Conservation (phyloP, 352 stramenopile genomes). For the Phytopythium cucurbitacearum region DNA sequence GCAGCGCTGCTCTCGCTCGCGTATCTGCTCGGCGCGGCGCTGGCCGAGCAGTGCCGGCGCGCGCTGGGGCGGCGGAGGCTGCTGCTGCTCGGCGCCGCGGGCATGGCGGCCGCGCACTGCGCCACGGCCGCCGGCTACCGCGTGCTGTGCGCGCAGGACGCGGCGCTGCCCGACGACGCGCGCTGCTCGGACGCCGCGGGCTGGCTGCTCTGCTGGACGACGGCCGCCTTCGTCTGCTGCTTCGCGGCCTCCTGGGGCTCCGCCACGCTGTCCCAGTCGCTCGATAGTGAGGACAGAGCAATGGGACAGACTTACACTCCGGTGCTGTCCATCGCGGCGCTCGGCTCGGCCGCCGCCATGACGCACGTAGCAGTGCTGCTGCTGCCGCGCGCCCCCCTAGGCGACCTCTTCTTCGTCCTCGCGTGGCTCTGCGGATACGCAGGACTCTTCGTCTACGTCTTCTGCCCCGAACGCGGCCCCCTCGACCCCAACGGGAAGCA, state of each 20-base stretch:
- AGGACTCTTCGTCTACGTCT: conserved; percentile 29
- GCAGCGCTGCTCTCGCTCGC: conserved; percentile 20
- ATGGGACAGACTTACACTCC: conserved; percentile 28
- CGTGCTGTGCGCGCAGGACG: conserved; percentile 17
- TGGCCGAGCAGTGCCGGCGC: conserved; percentile 18
- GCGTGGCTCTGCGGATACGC: conserved; percentile 28
- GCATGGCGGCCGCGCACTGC: conserved; percentile 29
- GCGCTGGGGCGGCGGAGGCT: conserved; percentile 23
- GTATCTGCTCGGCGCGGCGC: conserved; percentile 20
- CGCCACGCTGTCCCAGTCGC: neutral
- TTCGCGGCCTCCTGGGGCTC: conserved; percentile 17
- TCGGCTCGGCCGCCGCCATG: conserved; percentile 27
- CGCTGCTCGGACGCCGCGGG: conserved; percentile 19
- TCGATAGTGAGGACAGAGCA: conserved; percentile 31
- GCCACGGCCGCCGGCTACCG: conserved; percentile 26
- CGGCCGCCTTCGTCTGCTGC: conserved; percentile 19
- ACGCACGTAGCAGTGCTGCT: neutral
- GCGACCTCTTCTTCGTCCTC: conserved; percentile 60
- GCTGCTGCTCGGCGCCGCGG: conserved; percentile 21
- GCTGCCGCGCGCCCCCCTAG: conserved; percentile 27
- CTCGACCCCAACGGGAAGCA: neutral
- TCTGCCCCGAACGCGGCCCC: conserved; percentile 18
- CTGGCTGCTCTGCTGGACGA: conserved; percentile 31
- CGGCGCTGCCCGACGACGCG: conserved; percentile 9
- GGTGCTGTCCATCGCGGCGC: conserved; percentile 29